These are phyloP conservation scores for Pseudocercospora fuligena DNA, from an alignment of 2,329 filamentous ascomycete genomes.

Conservation along the genomic window DNA sequence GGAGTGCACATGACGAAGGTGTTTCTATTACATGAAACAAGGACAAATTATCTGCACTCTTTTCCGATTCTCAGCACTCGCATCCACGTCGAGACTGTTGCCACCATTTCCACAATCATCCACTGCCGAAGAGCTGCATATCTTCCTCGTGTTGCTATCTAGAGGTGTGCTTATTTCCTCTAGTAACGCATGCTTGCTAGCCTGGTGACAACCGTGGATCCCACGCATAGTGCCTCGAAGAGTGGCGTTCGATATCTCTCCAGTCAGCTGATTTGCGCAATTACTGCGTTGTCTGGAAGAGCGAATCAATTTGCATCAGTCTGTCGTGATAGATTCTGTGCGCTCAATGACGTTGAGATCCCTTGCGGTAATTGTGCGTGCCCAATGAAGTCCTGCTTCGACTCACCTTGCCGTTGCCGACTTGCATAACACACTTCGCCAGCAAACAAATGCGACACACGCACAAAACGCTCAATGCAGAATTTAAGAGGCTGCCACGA, in stretches of 20 bases:
- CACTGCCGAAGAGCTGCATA: neutral
- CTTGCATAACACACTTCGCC: constrained; percentile 2
- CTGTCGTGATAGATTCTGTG: neutral
- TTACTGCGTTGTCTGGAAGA: neutral
- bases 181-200: neutral
- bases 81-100: neutral
- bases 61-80: neutral
- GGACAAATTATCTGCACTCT: neutral
- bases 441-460: constrained; percentile 1
- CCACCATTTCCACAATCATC: neutral
- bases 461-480: neutral
- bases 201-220: neutral
- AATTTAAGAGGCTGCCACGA: neutral
- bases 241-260: neutral
- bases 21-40: neutral
- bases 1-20: neutral
- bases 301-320: neutral
- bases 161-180: neutral
- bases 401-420: neutral
- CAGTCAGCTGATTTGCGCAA: neutral
- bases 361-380: constrained; percentile 43
- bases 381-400: constrained; percentile 1
- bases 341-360: neutral
- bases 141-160: neutral
- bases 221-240: no score